These are phyloP conservation scores for Punica granatum DNA, from an alignment of 345 rosid genomes.

Conservation along the genomic window DNA sequence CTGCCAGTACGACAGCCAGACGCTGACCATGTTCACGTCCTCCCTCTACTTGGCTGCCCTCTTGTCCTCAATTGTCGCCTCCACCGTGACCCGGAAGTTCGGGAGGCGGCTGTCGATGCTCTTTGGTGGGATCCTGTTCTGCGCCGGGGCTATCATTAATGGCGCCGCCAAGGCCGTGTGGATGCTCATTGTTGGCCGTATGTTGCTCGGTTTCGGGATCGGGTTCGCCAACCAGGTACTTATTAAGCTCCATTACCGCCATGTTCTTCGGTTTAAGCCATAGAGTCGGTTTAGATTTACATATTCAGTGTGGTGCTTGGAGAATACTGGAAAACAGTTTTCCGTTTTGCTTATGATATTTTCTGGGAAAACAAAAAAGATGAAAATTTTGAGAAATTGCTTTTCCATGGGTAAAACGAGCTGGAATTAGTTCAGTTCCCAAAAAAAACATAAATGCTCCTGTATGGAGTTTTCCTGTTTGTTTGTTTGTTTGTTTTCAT, in stretches of 20 bases:
- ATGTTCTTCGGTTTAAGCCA: background rate
- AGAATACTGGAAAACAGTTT: too few relatives aligned
- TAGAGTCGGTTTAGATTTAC: too few relatives aligned
- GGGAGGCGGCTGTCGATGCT: conserved; percentile 86
- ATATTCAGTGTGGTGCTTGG: too few relatives aligned
- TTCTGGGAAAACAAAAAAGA: too few relatives aligned
- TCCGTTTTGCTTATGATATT: too few relatives aligned
- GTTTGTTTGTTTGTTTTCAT: background rate
- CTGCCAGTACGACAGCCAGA: conserved; percentile 66
- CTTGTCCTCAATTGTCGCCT: conserved; percentile 67
- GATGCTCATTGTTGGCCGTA: conserved; percentile 90
- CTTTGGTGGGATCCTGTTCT: conserved; percentile 80
- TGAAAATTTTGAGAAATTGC: background rate
- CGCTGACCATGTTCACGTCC: conserved; percentile 81
- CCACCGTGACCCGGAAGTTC: conserved; percentile 60
- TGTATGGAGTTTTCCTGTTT: background rate
- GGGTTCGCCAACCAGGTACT: conserved; percentile 98
- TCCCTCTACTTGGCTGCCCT: conserved; percentile 89
- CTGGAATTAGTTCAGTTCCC: background rate
- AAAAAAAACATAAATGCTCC: background rate
- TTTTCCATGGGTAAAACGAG: background rate
- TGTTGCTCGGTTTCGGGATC: conserved; percentile 89
- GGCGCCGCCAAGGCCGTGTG: conserved; percentile 68
- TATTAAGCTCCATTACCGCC: background rate
- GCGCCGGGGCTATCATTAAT: conserved; percentile 73